A percentile compares a stretch with the other conserved stretches of the same genome.
Conservation (phyloP, 768 basidiomycete species). For the Boletales sp. region DNA sequence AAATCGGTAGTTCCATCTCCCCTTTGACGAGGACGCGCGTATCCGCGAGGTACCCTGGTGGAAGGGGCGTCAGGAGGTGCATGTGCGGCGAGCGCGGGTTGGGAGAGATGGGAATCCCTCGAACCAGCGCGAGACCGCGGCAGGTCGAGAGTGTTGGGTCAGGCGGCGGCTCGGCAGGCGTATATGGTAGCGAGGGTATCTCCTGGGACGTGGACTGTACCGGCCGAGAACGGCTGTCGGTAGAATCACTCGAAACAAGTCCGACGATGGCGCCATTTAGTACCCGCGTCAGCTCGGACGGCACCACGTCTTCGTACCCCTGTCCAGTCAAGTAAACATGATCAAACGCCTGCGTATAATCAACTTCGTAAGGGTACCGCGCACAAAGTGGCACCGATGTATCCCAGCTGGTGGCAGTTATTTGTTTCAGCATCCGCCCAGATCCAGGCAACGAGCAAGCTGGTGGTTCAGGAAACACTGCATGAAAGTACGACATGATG, state of each 20-base stretch:
- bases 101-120: constrained; percentile 36
- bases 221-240: background rate
- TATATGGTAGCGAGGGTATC: constrained; percentile 48
- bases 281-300: constrained; percentile 63
- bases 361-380: constrained; percentile 68
- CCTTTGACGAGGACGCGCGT: constrained; percentile 63
- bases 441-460: constrained; percentile 11
- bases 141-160: constrained; percentile 60
- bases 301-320: constrained; percentile 75
- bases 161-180: constrained; percentile 51
- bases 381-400: constrained; percentile 66
- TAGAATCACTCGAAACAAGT: constrained; percentile 42
- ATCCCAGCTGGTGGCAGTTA: constrained; percentile 56
- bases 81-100: constrained; percentile 36
- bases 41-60: constrained; percentile 40
- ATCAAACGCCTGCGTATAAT: constrained; percentile 53
- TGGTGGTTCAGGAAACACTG: constrained; percentile 33
- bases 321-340: constrained; percentile 65
- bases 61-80: constrained; percentile 81
- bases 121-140: constrained; percentile 74
- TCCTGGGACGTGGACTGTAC: background rate
- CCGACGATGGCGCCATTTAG: constrained; percentile 82
- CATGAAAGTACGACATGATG: constrained; percentile 78
- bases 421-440: constrained; percentile 27
- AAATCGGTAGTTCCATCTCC: constrained; percentile 82